phyloP scores from a whole-genome alignment of 768 basidiomycete genomes.

The Cantharellus cinnabarinus region DNA sequence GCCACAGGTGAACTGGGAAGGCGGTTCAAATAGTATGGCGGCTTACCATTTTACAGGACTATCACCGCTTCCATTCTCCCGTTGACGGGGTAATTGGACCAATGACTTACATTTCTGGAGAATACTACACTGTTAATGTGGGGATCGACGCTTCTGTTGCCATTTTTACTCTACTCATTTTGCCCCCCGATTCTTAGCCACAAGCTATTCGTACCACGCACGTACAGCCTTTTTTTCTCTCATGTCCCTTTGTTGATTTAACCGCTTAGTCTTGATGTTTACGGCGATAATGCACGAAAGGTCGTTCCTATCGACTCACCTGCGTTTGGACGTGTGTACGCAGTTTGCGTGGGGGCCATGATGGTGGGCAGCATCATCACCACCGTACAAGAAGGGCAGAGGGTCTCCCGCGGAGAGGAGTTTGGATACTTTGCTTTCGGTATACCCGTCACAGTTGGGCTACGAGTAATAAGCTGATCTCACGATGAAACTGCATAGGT shows the following conservation, averaged over 20 bases:
- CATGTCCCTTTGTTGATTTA: not conserved
- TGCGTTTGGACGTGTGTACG: slow-evolving; percentile 81
- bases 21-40: not conserved
- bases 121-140: slow-evolving; percentile 93
- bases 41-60: slow-evolving; percentile 36
- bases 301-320: slow-evolving; percentile 81
- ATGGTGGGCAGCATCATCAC: slow-evolving; percentile 84
- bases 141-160: slow-evolving; percentile 12
- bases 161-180: slow-evolving; percentile 1
- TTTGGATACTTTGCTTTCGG: slow-evolving; percentile 93
- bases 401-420: slow-evolving; percentile 68
- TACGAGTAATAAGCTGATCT: not conserved
- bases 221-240: slow-evolving; percentile 2
- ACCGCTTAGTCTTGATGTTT: slow-evolving; percentile 43
- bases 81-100: slow-evolving; percentile 68
- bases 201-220: slow-evolving; percentile 73
- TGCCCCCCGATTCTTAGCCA: slow-evolving; percentile 27
- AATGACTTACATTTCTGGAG: slow-evolving; percentile 69
- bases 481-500: slow-evolving; percentile 23
- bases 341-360: slow-evolving; percentile 84
- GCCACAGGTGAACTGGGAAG: slow-evolving; percentile 23
- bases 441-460: slow-evolving; percentile 12
- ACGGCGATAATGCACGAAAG: slow-evolving; percentile 85
- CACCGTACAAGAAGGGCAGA: slow-evolving; percentile 68
- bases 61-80: slow-evolving; percentile 82